These are phyloP conservation scores for Tirmania nivea DNA, from an alignment of 495 filamentous ascomycete species.

Conservation along the genomic window DNA sequence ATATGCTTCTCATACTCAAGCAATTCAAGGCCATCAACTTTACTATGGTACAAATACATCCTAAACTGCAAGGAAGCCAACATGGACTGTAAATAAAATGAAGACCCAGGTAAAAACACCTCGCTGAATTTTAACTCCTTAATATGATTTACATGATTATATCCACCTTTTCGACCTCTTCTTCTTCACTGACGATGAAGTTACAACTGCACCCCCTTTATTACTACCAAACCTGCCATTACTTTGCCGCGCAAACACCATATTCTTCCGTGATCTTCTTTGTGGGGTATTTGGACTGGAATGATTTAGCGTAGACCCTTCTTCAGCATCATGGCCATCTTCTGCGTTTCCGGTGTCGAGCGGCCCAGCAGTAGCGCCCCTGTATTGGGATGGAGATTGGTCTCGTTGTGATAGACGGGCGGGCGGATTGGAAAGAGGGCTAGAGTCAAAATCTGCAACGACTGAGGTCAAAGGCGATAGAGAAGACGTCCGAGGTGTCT, in stretches of 20 bases:
- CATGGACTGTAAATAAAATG: too few species aligned
- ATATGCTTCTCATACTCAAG: too few species aligned
- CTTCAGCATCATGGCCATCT: conserved; percentile 14
- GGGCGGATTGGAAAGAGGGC: not conserved
- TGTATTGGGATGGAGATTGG: not conserved
- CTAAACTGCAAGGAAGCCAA: too few species aligned
- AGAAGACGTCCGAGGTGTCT: not conserved
- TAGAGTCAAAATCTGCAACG: not conserved
- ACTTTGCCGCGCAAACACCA: conserved; percentile 12
- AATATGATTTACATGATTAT: too few species aligned
- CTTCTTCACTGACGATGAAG: too few species aligned
- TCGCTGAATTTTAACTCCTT: too few species aligned
- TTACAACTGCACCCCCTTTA: too few species aligned
- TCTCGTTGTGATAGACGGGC: not conserved
- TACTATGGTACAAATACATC: too few species aligned
- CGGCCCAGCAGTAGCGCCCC: not conserved
- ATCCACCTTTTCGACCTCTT: too few species aligned
- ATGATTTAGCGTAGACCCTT: not conserved
- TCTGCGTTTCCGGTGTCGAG: not conserved
- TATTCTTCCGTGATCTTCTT: conserved; percentile 7
- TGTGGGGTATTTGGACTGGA: not conserved
- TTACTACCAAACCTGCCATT: conserved; percentile 13
- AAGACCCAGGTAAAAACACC: too few species aligned
- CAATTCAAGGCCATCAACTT: too few species aligned
- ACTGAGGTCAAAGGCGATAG: not conserved